Conservation (phyloP, 257 asterid genomes). For the Solanum neorickii region DNA sequence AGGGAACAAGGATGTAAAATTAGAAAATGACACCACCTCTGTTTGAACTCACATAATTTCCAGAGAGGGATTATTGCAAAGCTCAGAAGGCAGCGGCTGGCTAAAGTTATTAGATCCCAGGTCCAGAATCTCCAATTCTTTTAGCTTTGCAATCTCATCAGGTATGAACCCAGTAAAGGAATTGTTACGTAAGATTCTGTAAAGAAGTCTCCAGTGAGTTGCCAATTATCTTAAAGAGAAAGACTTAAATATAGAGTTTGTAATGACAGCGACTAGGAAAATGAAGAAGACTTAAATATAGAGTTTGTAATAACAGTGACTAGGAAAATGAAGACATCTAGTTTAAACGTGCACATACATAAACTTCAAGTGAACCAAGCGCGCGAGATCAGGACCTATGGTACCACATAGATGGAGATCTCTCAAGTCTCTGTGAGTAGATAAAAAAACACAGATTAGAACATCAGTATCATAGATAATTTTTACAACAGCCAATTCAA, state of each 20-base stretch:
- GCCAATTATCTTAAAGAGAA: neutral
- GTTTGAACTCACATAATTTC: slow-evolving; percentile 39
- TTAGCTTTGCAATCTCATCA: slow-evolving; percentile 39
- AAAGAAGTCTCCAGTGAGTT: neutral
- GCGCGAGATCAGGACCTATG: slow-evolving; percentile 52
- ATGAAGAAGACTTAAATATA: neutral
- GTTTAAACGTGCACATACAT: slow-evolving; percentile 33
- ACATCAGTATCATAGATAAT: neutral
- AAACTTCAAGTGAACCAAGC: slow-evolving; percentile 43
- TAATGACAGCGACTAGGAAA: neutral
- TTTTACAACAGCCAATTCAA: neutral
- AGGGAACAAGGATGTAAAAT: neutral
- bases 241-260: neutral
- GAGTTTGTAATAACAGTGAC: neutral
- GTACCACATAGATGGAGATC: slow-evolving; percentile 62
- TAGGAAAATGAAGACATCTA: neutral
- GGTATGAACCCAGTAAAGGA: slow-evolving; percentile 76
- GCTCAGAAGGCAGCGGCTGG: slow-evolving; percentile 51
- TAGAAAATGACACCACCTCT: neutral
- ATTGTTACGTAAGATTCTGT: slow-evolving; percentile 74
- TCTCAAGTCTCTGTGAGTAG: slow-evolving; percentile 50
- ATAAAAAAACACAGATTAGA: neutral
- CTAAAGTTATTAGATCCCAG: slow-evolving; percentile 70
- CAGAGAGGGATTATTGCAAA: slow-evolving; percentile 43
- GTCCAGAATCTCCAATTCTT: slow-evolving; percentile 63